Evolutionary conservation across 2,329 filamentous ascomycete genomes (phyloP).

Genomic region (Bipolaris victoriae): DNA sequence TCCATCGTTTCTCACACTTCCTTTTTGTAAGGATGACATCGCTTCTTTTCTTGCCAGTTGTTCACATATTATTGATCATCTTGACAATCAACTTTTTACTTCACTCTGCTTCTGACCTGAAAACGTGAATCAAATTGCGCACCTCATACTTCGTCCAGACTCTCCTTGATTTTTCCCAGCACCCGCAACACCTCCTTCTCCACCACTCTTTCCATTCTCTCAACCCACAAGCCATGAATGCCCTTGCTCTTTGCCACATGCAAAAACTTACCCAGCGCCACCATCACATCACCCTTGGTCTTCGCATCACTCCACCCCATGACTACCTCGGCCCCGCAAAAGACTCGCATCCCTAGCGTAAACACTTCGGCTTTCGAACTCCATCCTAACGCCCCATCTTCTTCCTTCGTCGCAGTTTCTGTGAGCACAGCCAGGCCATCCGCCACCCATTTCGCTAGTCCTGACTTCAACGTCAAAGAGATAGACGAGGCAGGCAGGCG

Average conservation of each 20-base stretch:
- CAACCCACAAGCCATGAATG: constrained; percentile 48
- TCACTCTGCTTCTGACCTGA: background rate
- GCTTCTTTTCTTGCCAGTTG: background rate
- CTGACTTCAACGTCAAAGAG: constrained; percentile 13
- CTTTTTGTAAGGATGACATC: background rate
- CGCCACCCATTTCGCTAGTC: constrained; percentile 55
- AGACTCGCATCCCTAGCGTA: constrained; percentile 58
- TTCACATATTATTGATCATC: background rate
- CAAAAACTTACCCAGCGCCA: constrained; percentile 34
- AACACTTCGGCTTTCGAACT: constrained; percentile 72
- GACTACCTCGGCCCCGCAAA: constrained; percentile 52
- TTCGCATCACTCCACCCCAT: constrained; percentile 31
- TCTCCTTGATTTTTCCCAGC: constrained; percentile 13
- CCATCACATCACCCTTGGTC: constrained; percentile 31
- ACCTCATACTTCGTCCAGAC: background rate
- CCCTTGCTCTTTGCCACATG: constrained; percentile 26
- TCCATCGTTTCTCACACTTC: background rate
- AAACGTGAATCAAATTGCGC: background rate
- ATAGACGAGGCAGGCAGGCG: constrained; percentile 25
- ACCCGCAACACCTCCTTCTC: constrained; percentile 20
- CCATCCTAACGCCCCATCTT: constrained; percentile 75
- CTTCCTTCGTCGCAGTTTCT: constrained; percentile 40
- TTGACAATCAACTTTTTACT: background rate
- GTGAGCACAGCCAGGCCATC: constrained; percentile 58
- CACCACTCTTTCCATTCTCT: constrained; percentile 45